These are phyloP conservation scores for Spongospora subterranea DNA, from an alignment of 208 protist species.

Conservation along the genomic window DNA sequence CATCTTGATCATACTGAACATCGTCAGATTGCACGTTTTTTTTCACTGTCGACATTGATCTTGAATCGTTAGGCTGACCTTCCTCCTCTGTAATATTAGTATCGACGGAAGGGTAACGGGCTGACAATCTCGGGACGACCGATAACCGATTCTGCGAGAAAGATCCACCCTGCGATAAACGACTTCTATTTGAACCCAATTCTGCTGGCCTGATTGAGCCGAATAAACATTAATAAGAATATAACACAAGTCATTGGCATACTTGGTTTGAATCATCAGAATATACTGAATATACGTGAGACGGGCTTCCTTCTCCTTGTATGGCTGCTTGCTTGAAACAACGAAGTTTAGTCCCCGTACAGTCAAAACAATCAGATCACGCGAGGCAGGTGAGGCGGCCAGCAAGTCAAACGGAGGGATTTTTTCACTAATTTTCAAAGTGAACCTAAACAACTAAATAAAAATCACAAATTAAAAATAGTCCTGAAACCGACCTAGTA, in stretches of 20 bases:
- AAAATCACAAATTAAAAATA: too few species aligned
- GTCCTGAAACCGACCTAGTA: too few species aligned
- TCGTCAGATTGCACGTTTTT: not conserved
- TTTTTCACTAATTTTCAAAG: not conserved
- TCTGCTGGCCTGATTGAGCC: not conserved
- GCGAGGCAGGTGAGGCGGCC: not conserved
- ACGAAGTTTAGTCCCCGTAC: slow-evolving; percentile 3
- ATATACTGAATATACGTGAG: not conserved
- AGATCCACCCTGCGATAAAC: not conserved
- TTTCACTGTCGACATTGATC: not conserved
- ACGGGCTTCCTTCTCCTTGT: slow-evolving; percentile 33
- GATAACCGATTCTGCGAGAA: too few species aligned
- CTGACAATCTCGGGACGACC: too few species aligned
- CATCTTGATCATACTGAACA: slow-evolving; percentile 19
- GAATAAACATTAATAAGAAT: not conserved
- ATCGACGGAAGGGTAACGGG: not conserved
- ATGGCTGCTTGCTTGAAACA: slow-evolving; percentile 12
- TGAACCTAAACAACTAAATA: not conserved
- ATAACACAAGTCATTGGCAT: not conserved
- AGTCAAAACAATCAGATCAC: slow-evolving; percentile 5
- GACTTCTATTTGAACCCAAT: not conserved
- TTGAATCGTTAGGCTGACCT: not conserved
- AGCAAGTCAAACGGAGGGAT: not conserved
- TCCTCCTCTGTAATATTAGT: not conserved
- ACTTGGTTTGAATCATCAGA: not conserved